These are phyloP conservation scores for Candida coleopterorum DNA, from an alignment of 805 yeast genomes.

Conservation along the genomic window DNA sequence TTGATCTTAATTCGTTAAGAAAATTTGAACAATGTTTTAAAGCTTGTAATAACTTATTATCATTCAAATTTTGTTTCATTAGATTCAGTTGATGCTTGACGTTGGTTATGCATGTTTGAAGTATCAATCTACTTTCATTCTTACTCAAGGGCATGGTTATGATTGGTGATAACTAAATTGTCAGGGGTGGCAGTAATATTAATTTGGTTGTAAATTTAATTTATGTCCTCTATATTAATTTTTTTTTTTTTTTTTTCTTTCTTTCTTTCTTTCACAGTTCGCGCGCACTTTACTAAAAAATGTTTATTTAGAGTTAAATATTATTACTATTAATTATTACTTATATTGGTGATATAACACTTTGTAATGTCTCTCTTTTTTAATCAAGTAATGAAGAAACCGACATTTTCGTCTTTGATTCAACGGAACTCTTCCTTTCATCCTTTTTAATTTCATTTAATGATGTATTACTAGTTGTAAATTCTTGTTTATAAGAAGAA, in stretches of 20 bases:
- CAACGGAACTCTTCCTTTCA: constrained; percentile 5
- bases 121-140: constrained; percentile 14
- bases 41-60: constrained; percentile 73
- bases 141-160: constrained; percentile 10
- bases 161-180: no score
- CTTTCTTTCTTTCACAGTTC: no score
- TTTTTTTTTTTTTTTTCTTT: no score
- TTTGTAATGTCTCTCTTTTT: background rate
- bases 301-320: no score
- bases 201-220: no score
- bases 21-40: constrained; percentile 80
- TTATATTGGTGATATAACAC: background rate
- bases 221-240: no score
- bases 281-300: no score
- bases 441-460: constrained; percentile 5
- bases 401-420: constrained; percentile 21
- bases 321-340: no score
- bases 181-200: no score
- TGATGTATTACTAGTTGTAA: constrained; percentile 4
- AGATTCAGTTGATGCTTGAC: constrained; percentile 67
- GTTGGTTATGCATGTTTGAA: constrained; percentile 25
- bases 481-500: constrained; percentile 3
- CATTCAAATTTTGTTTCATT: constrained; percentile 74
- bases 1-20: constrained; percentile 75
- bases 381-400: constrained; percentile 31